Conservation (phyloP, 1,284 basidiomycete species). For the Cryptococcus depauperatus region DNA sequence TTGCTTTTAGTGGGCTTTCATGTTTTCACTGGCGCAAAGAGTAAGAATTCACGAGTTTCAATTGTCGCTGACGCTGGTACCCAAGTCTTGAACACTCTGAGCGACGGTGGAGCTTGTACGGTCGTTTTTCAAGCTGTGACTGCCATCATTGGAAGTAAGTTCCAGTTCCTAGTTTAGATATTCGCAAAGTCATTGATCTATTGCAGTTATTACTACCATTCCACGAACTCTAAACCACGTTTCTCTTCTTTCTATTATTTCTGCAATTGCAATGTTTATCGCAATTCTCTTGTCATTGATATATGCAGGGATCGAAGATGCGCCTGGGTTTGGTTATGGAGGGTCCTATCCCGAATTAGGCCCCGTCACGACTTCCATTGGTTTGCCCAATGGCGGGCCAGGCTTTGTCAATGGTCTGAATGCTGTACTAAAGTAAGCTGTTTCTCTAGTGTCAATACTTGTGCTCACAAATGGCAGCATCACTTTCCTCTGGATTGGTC, state of each 20-base stretch:
- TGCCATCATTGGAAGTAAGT: constrained; percentile 38
- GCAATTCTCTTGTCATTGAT: constrained; percentile 54
- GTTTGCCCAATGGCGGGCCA: constrained; percentile 46
- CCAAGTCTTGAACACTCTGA: constrained; percentile 53
- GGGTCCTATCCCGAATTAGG: constrained; percentile 34
- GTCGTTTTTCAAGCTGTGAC: constrained; percentile 53
- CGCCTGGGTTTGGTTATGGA: constrained; percentile 36
- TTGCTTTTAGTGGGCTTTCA: constrained; percentile 44
- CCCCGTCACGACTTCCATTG: constrained; percentile 26
- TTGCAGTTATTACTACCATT: constrained; percentile 50
- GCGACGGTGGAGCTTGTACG: constrained; percentile 53
- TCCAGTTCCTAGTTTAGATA: no score
- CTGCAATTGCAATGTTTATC: constrained; percentile 53
- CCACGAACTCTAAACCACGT: constrained; percentile 54
- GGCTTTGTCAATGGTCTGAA: constrained; percentile 53
- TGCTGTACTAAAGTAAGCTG: constrained; percentile 45
- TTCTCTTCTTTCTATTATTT: constrained; percentile 40
- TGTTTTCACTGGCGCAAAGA: constrained; percentile 41
- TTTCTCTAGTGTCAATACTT: neutral
- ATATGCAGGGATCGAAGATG: constrained; percentile 51
- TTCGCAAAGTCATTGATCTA: constrained; percentile 15
- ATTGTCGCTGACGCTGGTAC: neutral
- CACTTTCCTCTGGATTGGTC: constrained; percentile 58
- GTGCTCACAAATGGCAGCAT: constrained; percentile 18
- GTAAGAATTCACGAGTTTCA: constrained; percentile 6